phyloP scores from a whole-genome alignment of 1,139 yeast species.

The Debaryomyces sp. region DNA sequence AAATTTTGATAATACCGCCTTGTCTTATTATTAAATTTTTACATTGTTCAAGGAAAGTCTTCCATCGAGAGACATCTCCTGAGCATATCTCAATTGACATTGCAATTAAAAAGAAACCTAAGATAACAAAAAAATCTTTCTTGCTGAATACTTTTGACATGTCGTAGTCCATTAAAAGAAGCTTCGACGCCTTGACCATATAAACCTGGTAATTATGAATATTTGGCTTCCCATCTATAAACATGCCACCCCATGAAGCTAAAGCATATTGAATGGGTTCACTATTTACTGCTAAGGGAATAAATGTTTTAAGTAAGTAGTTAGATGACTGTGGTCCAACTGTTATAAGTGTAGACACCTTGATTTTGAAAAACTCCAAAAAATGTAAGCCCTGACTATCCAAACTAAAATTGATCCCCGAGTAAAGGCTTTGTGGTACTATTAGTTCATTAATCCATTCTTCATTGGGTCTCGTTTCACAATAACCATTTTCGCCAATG shows the following conservation, averaged over 20 bases:
- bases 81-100: slow-evolving; percentile 33
- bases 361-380: neutral
- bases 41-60: slow-evolving; percentile 23
- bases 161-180: neutral
- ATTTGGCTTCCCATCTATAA: neutral
- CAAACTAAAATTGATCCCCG: neutral
- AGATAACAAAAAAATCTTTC: neutral
- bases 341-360: slow-evolving; percentile 1
- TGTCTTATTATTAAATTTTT: slow-evolving; percentile 21
- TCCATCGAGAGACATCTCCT: slow-evolving; percentile 49
- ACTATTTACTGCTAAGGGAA: neutral
- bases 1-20: slow-evolving; percentile 33
- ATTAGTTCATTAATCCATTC: neutral
- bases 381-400: neutral
- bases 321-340: slow-evolving; percentile 3
- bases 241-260: slow-evolving; percentile 4
- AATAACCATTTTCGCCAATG: too few relatives aligned
- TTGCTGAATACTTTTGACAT: neutral
- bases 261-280: slow-evolving; percentile 5
- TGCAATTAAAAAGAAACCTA: neutral
- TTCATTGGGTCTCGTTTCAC: neutral
- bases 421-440: neutral
- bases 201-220: neutral
- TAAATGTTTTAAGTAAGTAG: slow-evolving; percentile 4
- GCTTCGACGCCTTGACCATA: neutral